A percentile compares a stretch with the other conserved stretches of the same genome.
Conservation (phyloP, 1,139 yeast genomes). For the Zygosaccharomyces sapae region DNA sequence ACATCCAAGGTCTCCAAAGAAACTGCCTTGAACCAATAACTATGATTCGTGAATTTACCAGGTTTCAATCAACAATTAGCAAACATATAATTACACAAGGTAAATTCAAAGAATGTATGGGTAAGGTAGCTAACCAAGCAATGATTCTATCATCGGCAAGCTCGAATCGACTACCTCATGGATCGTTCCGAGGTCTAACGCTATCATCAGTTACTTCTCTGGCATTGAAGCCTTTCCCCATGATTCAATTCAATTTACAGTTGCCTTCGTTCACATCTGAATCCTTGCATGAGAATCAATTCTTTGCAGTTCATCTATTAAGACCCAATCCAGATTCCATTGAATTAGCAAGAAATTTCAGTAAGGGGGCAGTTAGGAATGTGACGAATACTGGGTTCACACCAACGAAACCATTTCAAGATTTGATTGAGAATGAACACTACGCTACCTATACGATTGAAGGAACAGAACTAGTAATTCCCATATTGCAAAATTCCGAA, state of each 20-base stretch:
- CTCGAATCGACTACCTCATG: constrained; percentile 19
- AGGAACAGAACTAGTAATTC: constrained; percentile 41
- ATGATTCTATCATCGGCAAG: constrained; percentile 41
- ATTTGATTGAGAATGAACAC: constrained; percentile 34
- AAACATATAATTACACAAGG: constrained; percentile 23
- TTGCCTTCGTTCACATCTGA: constrained; percentile 74
- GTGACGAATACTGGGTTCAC: constrained; percentile 20
- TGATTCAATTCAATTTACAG: constrained; percentile 77
- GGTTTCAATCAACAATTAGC: constrained; percentile 17
- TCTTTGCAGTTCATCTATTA: constrained; percentile 71
- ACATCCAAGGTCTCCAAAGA: neutral
- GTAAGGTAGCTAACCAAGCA: constrained; percentile 40
- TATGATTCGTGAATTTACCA: constrained; percentile 14
- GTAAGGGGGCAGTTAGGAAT: constrained; percentile 47
- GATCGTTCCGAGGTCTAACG: constrained; percentile 59
- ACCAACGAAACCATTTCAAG: constrained; percentile 44
- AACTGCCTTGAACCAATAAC: neutral
- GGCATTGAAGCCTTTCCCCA: constrained; percentile 66
- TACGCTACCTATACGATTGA: constrained; percentile 22
- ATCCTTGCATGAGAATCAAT: constrained; percentile 50
- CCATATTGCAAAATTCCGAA: constrained; percentile 58
- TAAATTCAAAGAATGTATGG: constrained; percentile 39
- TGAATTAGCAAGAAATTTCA: constrained; percentile 53
- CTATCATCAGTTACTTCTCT: constrained; percentile 77
- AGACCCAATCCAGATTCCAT: constrained; percentile 55